These are phyloP conservation scores for Aristolochia californica DNA, from an alignment of 164 flowering plant species.

Conservation along the genomic window DNA sequence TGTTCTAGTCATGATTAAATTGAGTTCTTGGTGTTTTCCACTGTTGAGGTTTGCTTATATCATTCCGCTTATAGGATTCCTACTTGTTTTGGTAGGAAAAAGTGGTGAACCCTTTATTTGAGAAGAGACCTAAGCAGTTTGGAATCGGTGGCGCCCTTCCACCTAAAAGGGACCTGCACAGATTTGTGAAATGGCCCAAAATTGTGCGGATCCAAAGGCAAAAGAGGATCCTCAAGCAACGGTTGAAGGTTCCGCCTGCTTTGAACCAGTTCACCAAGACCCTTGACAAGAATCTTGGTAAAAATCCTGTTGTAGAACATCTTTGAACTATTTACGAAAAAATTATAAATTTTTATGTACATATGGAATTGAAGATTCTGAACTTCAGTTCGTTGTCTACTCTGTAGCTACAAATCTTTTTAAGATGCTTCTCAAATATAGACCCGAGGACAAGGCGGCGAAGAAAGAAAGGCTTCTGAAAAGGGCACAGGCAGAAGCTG, in stretches of 20 bases:
- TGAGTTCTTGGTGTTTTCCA: neutral
- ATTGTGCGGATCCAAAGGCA: constrained; percentile 24
- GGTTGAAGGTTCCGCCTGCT: constrained; percentile 23
- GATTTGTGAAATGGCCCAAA: constrained; percentile 25
- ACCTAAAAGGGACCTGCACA: constrained; percentile 29
- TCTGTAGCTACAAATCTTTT: constrained; percentile 19
- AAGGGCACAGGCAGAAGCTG: constrained; percentile 22
- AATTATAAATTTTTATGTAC: too few species aligned
- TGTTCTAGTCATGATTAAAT: neutral
- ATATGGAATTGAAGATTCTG: too few species aligned
- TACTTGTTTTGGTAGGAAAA: constrained; percentile 20
- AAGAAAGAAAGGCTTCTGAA: constrained; percentile 27
- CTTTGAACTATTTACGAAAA: too few species aligned
- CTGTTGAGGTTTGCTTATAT: neutral
- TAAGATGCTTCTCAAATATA: constrained; percentile 19
- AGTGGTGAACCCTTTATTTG: constrained; percentile 32
- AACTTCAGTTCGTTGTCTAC: neutral
- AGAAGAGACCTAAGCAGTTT: constrained; percentile 36
- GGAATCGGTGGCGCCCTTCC: constrained; percentile 38
- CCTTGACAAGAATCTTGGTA: constrained; percentile 23
- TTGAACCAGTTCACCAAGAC: constrained; percentile 24
- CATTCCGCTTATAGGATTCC: neutral
- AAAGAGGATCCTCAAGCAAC: constrained; percentile 21
- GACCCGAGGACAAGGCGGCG: constrained; percentile 23
- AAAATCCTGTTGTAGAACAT: neutral